A percentile compares a stretch with the other conserved stretches of the same genome.
Evolutionary conservation across 169 alveolate genomes (phyloP).

Genomic region (Babesia divergens): DNA sequence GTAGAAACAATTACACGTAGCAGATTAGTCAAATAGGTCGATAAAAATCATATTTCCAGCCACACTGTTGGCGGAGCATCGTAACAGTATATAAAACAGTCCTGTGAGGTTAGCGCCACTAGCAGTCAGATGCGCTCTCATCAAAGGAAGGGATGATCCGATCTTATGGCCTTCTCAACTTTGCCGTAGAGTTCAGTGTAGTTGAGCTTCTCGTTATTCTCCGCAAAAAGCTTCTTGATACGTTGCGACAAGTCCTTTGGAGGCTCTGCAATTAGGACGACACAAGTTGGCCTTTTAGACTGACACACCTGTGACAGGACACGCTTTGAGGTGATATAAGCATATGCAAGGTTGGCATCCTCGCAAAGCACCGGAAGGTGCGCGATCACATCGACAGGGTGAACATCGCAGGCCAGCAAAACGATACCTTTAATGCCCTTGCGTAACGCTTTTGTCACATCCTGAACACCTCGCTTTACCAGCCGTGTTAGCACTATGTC

Average conservation of each 20-base stretch:
- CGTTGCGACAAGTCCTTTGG: slow-evolving; percentile 38
- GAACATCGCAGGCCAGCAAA: slow-evolving; percentile 92
- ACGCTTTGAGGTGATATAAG: slow-evolving; percentile 88
- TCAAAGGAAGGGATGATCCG: slow-evolving; percentile 68
- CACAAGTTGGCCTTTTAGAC: slow-evolving; percentile 94
- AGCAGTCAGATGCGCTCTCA: too few relatives aligned
- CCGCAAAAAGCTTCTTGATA: slow-evolving; percentile 19
- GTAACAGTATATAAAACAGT: too few relatives aligned
- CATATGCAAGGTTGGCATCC: slow-evolving; percentile 87
- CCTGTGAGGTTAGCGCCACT: too few relatives aligned
- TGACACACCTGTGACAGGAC: slow-evolving; percentile 90
- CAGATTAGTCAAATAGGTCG: too few relatives aligned
- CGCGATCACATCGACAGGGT: slow-evolving; percentile 93
- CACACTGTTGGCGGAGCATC: too few relatives aligned
- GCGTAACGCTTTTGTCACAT: slow-evolving; percentile 92
- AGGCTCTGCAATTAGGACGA: slow-evolving; percentile 83
- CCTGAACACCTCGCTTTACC: slow-evolving; percentile 92
- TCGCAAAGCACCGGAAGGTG: slow-evolving; percentile 96
- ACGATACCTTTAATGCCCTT: slow-evolving; percentile 89
- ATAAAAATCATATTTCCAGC: too few relatives aligned
- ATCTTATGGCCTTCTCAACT: slow-evolving; percentile 56
- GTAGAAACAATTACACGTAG: too few relatives aligned
- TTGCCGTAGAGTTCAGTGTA: slow-evolving; percentile 65
- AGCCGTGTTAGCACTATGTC: slow-evolving; percentile 61
- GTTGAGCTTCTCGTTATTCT: slow-evolving; percentile 46